Percentiles rank a stretch among this genome's conserved stretches.
Conservation (phyloP, 2,329 filamentous ascomycete species). For the Nakataea oryzae region DNA sequence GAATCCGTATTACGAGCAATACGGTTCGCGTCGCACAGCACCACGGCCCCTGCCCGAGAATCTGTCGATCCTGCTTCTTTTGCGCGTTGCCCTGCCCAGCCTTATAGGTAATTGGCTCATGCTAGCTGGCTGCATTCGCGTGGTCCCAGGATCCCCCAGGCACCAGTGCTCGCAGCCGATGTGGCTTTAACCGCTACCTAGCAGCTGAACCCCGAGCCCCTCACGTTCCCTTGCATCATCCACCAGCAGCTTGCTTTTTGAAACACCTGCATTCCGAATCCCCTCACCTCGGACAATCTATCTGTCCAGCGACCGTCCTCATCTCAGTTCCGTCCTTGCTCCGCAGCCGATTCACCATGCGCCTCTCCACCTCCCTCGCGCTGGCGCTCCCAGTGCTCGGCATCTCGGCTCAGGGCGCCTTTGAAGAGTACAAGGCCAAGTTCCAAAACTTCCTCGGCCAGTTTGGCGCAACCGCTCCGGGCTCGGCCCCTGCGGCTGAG, state of each 20-base stretch:
- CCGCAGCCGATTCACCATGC: conserved; percentile 32
- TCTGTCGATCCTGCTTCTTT: not conserved
- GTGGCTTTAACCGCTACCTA: not conserved
- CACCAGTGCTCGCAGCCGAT: not conserved
- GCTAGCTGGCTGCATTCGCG: not conserved
- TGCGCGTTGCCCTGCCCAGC: not conserved
- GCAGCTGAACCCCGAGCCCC: not conserved
- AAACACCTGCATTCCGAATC: not conserved
- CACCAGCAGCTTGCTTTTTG: not conserved
- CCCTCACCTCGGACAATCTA: not conserved
- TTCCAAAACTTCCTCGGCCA: conserved; percentile 55
- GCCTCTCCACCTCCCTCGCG: conserved; percentile 41
- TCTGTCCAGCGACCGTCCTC: not conserved
- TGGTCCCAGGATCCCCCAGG: not conserved
- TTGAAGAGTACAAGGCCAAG: conserved; percentile 50
- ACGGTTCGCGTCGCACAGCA: too few species aligned
- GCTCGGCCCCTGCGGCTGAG: conserved; percentile 28
- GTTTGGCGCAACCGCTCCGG: conserved; percentile 25
- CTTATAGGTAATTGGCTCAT: too few species aligned
- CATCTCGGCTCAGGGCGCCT: conserved; percentile 37
- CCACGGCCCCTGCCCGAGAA: not conserved
- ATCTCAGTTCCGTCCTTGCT: not conserved
- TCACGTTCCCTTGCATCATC: conserved; percentile 5
- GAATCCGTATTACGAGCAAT: not conserved
- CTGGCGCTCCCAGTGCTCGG: conserved; percentile 47